phyloP scores from a whole-genome alignment of 129 eudicot species.

The Flaveria ramosissima region DNA sequence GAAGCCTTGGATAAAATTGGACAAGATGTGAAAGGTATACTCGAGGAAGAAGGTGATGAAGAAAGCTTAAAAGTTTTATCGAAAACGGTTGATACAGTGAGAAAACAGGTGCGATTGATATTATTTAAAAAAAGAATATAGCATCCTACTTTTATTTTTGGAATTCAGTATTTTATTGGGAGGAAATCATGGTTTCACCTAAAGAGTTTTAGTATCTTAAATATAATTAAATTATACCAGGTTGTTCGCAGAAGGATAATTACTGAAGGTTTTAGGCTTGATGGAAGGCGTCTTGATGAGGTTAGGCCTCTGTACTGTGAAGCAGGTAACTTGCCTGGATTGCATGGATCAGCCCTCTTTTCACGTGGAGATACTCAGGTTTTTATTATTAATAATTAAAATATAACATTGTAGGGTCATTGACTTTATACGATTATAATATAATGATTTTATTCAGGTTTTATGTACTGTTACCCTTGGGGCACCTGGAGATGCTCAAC shows the following conservation, averaged over 20 bases:
- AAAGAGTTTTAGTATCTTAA: neutral
- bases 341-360: constrained; percentile 91
- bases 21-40: constrained; percentile 62
- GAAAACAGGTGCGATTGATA: constrained; percentile 63
- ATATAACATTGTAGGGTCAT: neutral
- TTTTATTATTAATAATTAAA: neutral
- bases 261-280: constrained; percentile 75
- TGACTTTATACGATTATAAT: neutral
- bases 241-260: constrained; percentile 77
- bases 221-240: constrained; percentile 35
- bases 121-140: neutral
- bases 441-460: constrained; percentile 47
- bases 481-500: constrained; percentile 94
- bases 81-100: constrained; percentile 85
- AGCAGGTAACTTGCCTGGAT: constrained; percentile 76
- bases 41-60: constrained; percentile 85
- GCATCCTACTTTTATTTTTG: neutral
- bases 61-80: constrained; percentile 72
- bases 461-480: constrained; percentile 94
- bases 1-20: constrained; percentile 87
- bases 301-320: constrained; percentile 90
- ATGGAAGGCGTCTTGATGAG: constrained; percentile 95
- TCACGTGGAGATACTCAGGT: constrained; percentile 92
- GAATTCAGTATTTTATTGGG: neutral
- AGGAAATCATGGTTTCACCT: constrained; percentile 11